phyloP scores from a whole-genome alignment of 2,329 filamentous ascomycete genomes.

The Camillea tinctor region DNA sequence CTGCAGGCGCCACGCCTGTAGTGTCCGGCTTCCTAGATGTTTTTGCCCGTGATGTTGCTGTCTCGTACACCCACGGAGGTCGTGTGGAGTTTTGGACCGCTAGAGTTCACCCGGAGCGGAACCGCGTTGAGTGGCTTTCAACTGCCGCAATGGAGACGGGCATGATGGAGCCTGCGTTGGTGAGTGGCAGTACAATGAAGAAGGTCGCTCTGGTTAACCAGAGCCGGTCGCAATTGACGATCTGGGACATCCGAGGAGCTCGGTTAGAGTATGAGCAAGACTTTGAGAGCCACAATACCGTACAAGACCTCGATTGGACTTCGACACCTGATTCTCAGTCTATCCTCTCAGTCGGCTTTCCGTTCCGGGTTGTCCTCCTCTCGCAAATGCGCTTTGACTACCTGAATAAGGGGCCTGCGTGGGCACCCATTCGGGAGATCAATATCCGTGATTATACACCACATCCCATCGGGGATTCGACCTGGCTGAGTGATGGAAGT shows the following conservation, averaged over 20 bases:
- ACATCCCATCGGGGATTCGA: conserved; percentile 88
- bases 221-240: conserved; percentile 71
- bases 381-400: conserved; percentile 92
- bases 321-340: conserved; percentile 87
- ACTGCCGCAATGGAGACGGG: conserved; percentile 82
- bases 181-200: conserved; percentile 81
- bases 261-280: conserved; percentile 79
- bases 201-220: conserved; percentile 82
- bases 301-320: conserved; percentile 90
- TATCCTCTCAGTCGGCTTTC: conserved; percentile 88
- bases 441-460: conserved; percentile 78
- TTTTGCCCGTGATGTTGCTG: conserved; percentile 81
- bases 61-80: conserved; percentile 77
- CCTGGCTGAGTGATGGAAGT: conserved; percentile 83
- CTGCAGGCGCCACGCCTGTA: conserved; percentile 70
- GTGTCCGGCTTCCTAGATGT: conserved; percentile 79
- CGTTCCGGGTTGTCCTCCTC: conserved; percentile 78
- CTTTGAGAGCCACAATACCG: conserved; percentile 70
- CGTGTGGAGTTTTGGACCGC: conserved; percentile 84
- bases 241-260: conserved; percentile 84
- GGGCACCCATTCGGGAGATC: conserved; percentile 82
- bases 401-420: conserved; percentile 82
- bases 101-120: conserved; percentile 60
- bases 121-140: conserved; percentile 73
- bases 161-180: conserved; percentile 69